Evolutionary conservation across 2,329 filamentous ascomycete genomes (phyloP).

Genomic region (Diaporthe sp.): DNA sequence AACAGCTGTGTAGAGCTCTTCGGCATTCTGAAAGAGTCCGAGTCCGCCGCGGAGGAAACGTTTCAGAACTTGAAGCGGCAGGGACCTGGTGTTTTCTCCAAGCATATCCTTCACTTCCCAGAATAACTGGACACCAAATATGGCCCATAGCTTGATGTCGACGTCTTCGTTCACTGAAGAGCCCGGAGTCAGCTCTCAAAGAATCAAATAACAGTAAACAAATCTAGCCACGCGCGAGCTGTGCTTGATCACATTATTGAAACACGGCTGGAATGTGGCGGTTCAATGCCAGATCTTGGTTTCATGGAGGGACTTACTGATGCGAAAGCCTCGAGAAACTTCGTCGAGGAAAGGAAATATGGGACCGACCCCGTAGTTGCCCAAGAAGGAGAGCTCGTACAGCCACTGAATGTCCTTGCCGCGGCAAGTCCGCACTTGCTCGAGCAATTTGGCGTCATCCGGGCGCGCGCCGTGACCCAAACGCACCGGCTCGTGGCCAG

Average conservation of each 20-base stretch:
- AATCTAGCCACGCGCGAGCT: background rate
- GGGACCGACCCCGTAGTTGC: constrained; percentile 13
- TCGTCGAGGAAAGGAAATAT: constrained; percentile 17
- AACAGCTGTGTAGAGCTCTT: background rate
- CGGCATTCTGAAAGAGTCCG: background rate
- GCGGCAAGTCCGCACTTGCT: background rate
- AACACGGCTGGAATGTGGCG: too few relatives aligned
- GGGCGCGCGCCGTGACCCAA: background rate
- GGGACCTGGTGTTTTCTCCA: background rate
- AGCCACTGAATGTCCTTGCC: constrained; percentile 25
- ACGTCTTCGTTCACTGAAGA: constrained; percentile 15
- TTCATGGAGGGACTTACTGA: background rate
- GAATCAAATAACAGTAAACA: background rate
- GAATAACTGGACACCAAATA: constrained; percentile 29
- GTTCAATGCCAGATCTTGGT: background rate
- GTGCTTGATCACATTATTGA: background rate
- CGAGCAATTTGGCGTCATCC: constrained; percentile 8
- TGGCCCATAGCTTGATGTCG: constrained; percentile 30
- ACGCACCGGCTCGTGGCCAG: constrained; percentile 8
- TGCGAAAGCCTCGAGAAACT: constrained; percentile 21
- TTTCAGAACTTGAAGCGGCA: background rate
- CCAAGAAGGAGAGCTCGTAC: constrained; percentile 24
- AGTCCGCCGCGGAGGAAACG: background rate
- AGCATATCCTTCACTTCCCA: constrained; percentile 7
- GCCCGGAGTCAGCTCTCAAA: background rate